Conservation (phyloP, 2,329 filamentous ascomycete species). For the Talaromyces sp. region DNA sequence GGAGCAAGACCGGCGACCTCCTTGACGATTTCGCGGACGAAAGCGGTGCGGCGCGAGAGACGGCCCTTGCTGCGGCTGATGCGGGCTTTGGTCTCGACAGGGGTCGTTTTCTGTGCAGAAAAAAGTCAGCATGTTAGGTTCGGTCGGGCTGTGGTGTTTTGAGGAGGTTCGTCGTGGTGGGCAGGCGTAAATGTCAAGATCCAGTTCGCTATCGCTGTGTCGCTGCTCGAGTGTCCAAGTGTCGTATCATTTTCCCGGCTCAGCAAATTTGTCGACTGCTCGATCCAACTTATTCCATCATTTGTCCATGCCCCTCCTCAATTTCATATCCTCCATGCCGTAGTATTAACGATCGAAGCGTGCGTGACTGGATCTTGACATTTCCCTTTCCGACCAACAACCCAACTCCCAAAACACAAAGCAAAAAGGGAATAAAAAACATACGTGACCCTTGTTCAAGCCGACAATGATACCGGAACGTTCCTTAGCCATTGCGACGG, state of each 20-base stretch:
- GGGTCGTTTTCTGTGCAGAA: conserved; percentile 68
- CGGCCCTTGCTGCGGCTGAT: conserved; percentile 88
- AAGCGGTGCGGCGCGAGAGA: conserved; percentile 92
- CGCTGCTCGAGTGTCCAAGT: background rate
- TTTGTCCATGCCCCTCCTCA: background rate
- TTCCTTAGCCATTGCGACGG: conserved; percentile 47
- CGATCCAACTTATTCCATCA: background rate
- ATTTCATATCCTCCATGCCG: background rate
- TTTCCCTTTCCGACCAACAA: background rate
- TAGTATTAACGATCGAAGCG: background rate
- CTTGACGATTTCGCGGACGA: conserved; percentile 96
- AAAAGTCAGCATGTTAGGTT: background rate
- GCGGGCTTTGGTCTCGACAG: conserved; percentile 69
- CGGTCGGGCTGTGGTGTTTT: background rate
- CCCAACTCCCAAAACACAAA: background rate
- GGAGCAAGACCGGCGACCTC: conserved; percentile 93
- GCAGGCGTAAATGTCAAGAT: background rate
- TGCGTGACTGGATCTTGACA: background rate
- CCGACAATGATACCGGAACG: conserved; percentile 54
- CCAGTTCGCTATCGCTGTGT: background rate
- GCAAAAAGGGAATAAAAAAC: conserved; percentile 29
- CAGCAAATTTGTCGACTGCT: background rate
- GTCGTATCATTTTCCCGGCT: background rate
- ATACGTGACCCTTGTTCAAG: conserved; percentile 63
- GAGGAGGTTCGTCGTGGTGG: background rate